phyloP scores from a whole-genome alignment of 169 alveolate genomes.

The Cardiosporidium cionae region DNA sequence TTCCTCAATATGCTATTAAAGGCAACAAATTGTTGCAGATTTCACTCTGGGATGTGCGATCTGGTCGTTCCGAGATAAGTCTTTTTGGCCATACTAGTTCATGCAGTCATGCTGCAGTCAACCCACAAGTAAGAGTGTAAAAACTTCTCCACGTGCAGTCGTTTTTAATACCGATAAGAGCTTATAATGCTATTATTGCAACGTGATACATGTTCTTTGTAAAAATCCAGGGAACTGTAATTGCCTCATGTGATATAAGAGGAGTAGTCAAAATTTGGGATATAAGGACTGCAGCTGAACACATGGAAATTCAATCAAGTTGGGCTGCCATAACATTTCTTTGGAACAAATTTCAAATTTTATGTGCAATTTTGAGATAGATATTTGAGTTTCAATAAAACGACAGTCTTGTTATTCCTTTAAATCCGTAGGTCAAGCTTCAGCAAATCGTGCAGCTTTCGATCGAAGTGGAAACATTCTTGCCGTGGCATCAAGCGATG shows the following conservation, averaged over 20 bases:
- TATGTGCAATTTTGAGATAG: no score
- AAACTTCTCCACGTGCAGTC: background rate
- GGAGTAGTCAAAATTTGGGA: constrained; percentile 86
- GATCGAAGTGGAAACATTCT: constrained; percentile 69
- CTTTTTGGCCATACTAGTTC: constrained; percentile 82
- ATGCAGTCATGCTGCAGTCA: constrained; percentile 64
- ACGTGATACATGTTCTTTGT: background rate
- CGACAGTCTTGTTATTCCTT: no score
- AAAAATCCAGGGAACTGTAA: constrained; percentile 53
- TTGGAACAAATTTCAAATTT: no score
- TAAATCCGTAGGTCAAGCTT: constrained; percentile 41
- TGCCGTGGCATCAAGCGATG: constrained; percentile 72
- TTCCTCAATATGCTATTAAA: no score
- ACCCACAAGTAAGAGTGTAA: constrained; percentile 32
- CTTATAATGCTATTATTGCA: background rate
- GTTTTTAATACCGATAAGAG: background rate
- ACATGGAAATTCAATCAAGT: constrained; percentile 62
- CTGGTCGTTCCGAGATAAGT: constrained; percentile 75
- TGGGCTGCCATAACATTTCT: no score
- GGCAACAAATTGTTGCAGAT: constrained; percentile 3
- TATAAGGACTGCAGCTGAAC: constrained; percentile 75
- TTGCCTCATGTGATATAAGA: constrained; percentile 84
- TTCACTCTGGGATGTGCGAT: constrained; percentile 83
- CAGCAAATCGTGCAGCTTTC: constrained; percentile 70
- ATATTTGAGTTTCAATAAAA: no score